Percentiles rank a stretch among this genome's conserved stretches.
These are phyloP conservation scores for Phaeolepiota aurea DNA, from an alignment of 768 basidiomycete genomes.

Conservation along the genomic window DNA sequence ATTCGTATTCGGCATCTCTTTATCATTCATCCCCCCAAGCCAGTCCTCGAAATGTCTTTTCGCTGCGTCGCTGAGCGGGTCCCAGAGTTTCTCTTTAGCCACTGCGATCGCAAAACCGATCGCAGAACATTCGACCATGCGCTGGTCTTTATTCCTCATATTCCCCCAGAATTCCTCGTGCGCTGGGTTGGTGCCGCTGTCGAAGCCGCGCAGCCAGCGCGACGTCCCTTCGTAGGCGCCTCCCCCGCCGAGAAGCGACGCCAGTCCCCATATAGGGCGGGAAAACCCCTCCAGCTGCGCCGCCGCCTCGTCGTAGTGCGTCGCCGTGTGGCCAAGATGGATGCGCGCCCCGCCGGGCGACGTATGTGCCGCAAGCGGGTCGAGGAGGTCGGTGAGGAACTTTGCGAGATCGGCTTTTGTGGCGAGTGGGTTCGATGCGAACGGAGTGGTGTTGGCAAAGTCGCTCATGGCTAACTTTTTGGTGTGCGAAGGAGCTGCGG, in stretches of 20 bases:
- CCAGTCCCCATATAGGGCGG: conserved; percentile 69
- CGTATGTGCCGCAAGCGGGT: conserved; percentile 60
- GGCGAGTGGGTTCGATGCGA: conserved; percentile 50
- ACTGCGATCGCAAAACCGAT: conserved; percentile 67
- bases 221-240: conserved; percentile 47
- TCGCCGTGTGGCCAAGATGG: conserved; percentile 60
- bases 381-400: conserved; percentile 52
- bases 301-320: conserved; percentile 66
- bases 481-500: too few species aligned
- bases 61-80: conserved; percentile 41
- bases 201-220: conserved; percentile 60
- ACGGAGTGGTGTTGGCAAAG: conserved; percentile 31
- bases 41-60: conserved; percentile 55
- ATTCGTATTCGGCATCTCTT: conserved; percentile 78
- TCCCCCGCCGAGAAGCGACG: conserved; percentile 58
- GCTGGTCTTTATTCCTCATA: conserved; percentile 67
- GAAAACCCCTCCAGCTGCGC: conserved; percentile 74
- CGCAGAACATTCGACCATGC: conserved; percentile 78
- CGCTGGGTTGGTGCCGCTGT: conserved; percentile 58
- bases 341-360: conserved; percentile 68
- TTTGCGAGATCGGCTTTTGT: conserved; percentile 50
- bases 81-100: conserved; percentile 57
- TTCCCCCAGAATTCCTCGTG: conserved; percentile 70
- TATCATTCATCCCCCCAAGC: conserved; percentile 72
- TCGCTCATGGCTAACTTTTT: conserved; percentile 24